Base-by-base conservation (phyloP, 1,284 basidiomycete species). In the Veloporphyrellus conicus region DNA sequence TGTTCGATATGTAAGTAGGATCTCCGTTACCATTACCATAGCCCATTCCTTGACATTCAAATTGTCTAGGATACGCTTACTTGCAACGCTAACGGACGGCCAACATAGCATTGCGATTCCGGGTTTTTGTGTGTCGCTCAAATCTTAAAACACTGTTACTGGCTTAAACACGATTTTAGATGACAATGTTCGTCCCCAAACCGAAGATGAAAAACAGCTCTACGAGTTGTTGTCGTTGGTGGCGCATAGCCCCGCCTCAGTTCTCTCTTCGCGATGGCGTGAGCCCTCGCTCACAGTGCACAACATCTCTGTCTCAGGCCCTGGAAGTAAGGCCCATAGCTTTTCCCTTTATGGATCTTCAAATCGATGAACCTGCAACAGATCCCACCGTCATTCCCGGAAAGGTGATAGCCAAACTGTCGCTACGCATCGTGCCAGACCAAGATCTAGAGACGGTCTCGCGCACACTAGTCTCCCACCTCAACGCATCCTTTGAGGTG, bases 391-490 rank as follows among this genome's bases (percentile, higher is more conserved):
- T 96, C 48, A 97, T 97, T 41, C 91, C 93, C 0, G 79, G 83
- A 4, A 77, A 75, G 11, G 90, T 94, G 16, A 80, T 77, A 29
- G 83, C 91, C 1, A 85, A 90, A 55, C 76, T 95, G 10, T 93
- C 90, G 2, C 69, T 97, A 49, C 87, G 94, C 19, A 86, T 97
- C 54, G 95, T 99, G 0, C 95, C 95, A 0, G 92, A 98, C 63
- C 95, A 96, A 68, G 79, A 87, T 48, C 70, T 96, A 4, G 78
- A 86, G 8, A 74, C 71, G 5, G 85, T 96, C 52, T 79, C 83
- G 2, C 68, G 70, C 9, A 71, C 79, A 3, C 69, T 98, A 22
- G 74, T 78, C 32, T 62, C 72, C 2, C 79, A 87, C 61, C 71
- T 97, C 4, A 57, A 73, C 16, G 56, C 61, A 0, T 78, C 79